These are phyloP conservation scores for Picea glauca DNA, from an alignment of 75 land plant species.

Conservation along the genomic window DNA sequence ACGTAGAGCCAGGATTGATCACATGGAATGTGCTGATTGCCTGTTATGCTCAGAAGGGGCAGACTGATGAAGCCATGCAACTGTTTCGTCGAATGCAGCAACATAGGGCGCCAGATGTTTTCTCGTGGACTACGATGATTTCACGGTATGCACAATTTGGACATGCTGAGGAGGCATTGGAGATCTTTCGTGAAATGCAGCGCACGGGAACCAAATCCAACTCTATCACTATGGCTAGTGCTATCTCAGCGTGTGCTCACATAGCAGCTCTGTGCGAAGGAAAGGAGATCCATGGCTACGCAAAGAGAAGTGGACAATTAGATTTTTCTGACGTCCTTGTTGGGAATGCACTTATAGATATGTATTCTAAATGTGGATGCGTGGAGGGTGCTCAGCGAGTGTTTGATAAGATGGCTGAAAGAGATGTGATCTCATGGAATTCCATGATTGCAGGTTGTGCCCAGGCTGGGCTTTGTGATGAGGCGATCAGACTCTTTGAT, in stretches of 20 bases:
- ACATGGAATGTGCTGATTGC: conserved; percentile 24
- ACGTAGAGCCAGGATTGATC: conserved; percentile 29
- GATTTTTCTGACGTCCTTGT: conserved; percentile 27
- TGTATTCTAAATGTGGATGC: conserved; percentile 56
- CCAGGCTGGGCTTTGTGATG: conserved; percentile 1
- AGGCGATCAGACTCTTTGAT: conserved; percentile 18
- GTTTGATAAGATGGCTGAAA: conserved; percentile 28
- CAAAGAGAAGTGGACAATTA: conserved; percentile 31
- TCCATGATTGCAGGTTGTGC: conserved; percentile 41
- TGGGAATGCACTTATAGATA: conserved; percentile 48
- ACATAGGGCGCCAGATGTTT: conserved; percentile 21
- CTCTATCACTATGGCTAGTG: conserved; percentile 44
- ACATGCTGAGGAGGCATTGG: conserved; percentile 25
- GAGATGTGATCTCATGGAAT: conserved; percentile 57
- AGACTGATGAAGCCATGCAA: conserved; percentile 21
- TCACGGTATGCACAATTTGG: conserved; percentile 53
- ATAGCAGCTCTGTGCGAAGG: conserved; percentile 23
- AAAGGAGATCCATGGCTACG: conserved; percentile 25
- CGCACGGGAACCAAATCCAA: conserved; percentile 25
- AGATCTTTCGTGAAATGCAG: conserved; percentile 26
- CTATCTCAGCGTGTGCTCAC: conserved; percentile 39
- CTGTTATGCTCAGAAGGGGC: conserved; percentile 33
- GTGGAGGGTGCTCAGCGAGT: conserved; percentile 22
- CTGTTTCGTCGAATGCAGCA: conserved; percentile 31
- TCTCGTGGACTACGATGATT: conserved; percentile 69